Evolutionary conservation across 352 stramenopile species (phyloP).

Genomic region (Globisporangium abappressorium): DNA sequence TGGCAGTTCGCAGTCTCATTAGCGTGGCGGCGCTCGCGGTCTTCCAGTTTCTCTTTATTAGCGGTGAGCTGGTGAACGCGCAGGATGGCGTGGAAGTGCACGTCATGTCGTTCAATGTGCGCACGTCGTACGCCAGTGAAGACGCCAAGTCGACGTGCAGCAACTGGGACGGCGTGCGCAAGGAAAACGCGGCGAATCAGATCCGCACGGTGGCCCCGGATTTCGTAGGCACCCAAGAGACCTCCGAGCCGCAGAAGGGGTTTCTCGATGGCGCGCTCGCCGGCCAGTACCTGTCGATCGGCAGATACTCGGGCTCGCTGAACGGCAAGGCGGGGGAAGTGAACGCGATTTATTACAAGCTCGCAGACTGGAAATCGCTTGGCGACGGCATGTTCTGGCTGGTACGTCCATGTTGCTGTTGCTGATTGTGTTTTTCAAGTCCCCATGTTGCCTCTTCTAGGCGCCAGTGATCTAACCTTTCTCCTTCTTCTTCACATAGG

Average conservation of each 20-base stretch:
- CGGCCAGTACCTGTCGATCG: slow-evolving; percentile 61
- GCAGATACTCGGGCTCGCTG: slow-evolving; percentile 52
- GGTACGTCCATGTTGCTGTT: slow-evolving; percentile 3
- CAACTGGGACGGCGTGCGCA: slow-evolving; percentile 63
- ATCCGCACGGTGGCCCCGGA: slow-evolving; percentile 54
- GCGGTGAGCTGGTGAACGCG: background rate
- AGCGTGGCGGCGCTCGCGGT: slow-evolving; percentile 4
- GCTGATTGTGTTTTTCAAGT: background rate
- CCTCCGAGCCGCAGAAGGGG: slow-evolving; percentile 61
- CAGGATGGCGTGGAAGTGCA: slow-evolving; percentile 45
- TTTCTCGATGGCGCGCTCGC: slow-evolving; percentile 55
- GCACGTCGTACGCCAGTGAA: slow-evolving; percentile 52
- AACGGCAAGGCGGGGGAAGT: slow-evolving; percentile 54
- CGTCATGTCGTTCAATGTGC: slow-evolving; percentile 81
- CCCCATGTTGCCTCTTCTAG: background rate
- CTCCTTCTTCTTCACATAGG: slow-evolving; percentile 12
- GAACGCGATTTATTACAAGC: slow-evolving; percentile 66
- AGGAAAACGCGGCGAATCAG: slow-evolving; percentile 55
- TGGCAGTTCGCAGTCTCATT: background rate
- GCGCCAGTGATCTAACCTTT: background rate
- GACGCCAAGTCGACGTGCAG: slow-evolving; percentile 43
- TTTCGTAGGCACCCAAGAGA: slow-evolving; percentile 81
- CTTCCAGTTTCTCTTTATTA: background rate
- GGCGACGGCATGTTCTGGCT: slow-evolving; percentile 74
- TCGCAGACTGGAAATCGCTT: slow-evolving; percentile 48